A percentile compares a stretch with the other conserved stretches of the same genome.
Evolutionary conservation across 371 early-diverging fungal genomes (phyloP).

Genomic region (Vairimorpha apis): DNA sequence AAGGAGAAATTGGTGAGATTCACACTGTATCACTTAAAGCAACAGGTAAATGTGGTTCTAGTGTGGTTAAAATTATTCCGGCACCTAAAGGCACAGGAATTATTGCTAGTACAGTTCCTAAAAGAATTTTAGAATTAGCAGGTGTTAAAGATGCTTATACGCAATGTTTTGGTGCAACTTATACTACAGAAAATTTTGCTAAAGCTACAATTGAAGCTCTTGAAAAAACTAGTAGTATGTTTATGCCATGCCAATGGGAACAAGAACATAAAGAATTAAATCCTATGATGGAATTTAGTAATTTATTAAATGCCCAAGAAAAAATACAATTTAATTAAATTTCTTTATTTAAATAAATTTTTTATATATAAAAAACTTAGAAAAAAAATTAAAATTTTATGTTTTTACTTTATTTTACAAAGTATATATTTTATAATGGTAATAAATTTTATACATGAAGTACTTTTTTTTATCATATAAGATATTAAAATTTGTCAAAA

Average conservation of each 20-base stretch:
- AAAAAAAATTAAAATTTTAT: too few species aligned
- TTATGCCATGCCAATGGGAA: slow-evolving; percentile 89
- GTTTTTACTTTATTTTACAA: too few species aligned
- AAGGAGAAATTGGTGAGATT: slow-evolving; percentile 83
- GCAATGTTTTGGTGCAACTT: slow-evolving; percentile 76
- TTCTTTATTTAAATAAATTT: too few species aligned
- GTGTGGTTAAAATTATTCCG: slow-evolving; percentile 81
- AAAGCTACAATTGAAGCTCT: slow-evolving; percentile 96
- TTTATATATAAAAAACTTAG: too few species aligned
- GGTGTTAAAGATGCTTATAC: slow-evolving; percentile 97
- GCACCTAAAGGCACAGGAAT: slow-evolving; percentile 98
- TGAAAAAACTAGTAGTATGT: slow-evolving; percentile 87
- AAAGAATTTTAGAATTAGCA: slow-evolving; percentile 91
- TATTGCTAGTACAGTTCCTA: slow-evolving; percentile 87
- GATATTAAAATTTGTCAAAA: too few species aligned
- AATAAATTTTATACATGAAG: too few species aligned
- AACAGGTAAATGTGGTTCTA: slow-evolving; percentile 96
- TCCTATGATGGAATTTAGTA: slow-evolving; percentile 56
- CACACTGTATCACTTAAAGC: slow-evolving; percentile 97
- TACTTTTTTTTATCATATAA: too few species aligned
- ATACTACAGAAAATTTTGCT: slow-evolving; percentile 85
- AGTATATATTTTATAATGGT: too few species aligned
- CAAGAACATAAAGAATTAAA: slow-evolving; percentile 63
- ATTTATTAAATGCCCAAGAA: slow-evolving; percentile 43
- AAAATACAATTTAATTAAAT: slow-evolving; percentile 43